Conservation (phyloP, 2,329 filamentous ascomycete genomes). For the Colletotrichum graminicola region DNA sequence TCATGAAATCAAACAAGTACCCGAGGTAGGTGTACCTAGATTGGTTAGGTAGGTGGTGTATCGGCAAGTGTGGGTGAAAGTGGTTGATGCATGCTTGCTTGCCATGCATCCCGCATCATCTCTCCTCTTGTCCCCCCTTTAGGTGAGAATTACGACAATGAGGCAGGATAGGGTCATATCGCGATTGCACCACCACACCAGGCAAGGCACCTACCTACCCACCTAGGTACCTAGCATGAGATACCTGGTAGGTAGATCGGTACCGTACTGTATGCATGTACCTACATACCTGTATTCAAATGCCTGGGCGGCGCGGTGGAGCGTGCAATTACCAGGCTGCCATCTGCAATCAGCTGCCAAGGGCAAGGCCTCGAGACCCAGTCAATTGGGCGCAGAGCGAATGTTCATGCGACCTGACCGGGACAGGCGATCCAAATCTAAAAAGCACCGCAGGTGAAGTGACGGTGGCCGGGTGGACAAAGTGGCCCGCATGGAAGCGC, state of each 20-base stretch:
- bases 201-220: too few relatives aligned
- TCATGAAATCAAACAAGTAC: neutral
- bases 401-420: constrained; percentile 41
- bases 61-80: neutral
- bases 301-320: constrained; percentile 26
- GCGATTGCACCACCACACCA: neutral
- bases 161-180: constrained; percentile 5
- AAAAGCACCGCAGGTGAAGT: constrained; percentile 19
- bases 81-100: neutral
- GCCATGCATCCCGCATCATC: neutral
- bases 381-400: constrained; percentile 39
- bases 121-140: neutral
- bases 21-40: too few relatives aligned
- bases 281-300: too few relatives aligned
- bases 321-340: constrained; percentile 41
- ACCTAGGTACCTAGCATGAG: too few relatives aligned
- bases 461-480: neutral
- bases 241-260: neutral
- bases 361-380: constrained; percentile 37
- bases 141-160: constrained; percentile 4
- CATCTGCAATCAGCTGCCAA: constrained; percentile 41
- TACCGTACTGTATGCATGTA: neutral
- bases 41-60: too few relatives aligned
- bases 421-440: constrained; percentile 43
- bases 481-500: constrained; percentile 32